phyloP scores from a whole-genome alignment of 345 rosid genomes.

The Moricandia arvensis region DNA sequence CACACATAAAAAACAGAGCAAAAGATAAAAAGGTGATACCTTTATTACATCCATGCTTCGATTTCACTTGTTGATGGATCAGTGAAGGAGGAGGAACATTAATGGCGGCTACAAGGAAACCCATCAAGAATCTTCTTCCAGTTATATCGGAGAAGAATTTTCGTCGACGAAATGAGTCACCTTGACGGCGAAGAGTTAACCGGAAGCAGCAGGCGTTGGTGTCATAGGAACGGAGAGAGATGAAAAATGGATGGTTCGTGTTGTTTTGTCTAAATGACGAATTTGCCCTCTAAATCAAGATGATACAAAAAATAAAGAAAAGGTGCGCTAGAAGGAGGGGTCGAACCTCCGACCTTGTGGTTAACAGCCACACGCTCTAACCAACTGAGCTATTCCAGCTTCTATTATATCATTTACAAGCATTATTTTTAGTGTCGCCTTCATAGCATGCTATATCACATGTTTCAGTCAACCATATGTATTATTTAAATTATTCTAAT shows the following conservation, averaged over 20 bases:
- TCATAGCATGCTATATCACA: not conserved
- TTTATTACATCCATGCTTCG: conserved; percentile 15
- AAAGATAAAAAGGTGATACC: not conserved
- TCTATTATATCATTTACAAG: no score
- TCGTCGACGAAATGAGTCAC: not conserved
- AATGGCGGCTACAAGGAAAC: conserved; percentile 26
- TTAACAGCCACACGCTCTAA: conserved; percentile 89
- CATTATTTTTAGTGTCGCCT: no score
- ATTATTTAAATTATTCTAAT: not conserved
- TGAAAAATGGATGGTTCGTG: conserved; percentile 18
- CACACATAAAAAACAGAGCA: not conserved
- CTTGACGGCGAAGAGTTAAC: not conserved
- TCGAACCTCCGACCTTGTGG: conserved; percentile 94
- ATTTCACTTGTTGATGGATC: conserved; percentile 11
- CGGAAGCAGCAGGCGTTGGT: not conserved
- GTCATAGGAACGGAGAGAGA: not conserved
- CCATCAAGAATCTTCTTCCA: conserved; percentile 13
- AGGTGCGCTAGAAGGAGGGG: conserved; percentile 45
- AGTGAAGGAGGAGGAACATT: conserved; percentile 18
- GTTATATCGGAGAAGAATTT: no score
- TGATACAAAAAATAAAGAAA: not conserved
- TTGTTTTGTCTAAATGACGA: conserved; percentile 19
- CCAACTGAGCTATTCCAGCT: conserved; percentile 89
- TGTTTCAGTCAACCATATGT: not conserved
- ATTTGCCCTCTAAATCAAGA: not conserved